Evolutionary conservation across 169 alveolate genomes (phyloP), one percentile per base, ranked within the genome.

Genomic region (Perkinsus olseni): DNA sequence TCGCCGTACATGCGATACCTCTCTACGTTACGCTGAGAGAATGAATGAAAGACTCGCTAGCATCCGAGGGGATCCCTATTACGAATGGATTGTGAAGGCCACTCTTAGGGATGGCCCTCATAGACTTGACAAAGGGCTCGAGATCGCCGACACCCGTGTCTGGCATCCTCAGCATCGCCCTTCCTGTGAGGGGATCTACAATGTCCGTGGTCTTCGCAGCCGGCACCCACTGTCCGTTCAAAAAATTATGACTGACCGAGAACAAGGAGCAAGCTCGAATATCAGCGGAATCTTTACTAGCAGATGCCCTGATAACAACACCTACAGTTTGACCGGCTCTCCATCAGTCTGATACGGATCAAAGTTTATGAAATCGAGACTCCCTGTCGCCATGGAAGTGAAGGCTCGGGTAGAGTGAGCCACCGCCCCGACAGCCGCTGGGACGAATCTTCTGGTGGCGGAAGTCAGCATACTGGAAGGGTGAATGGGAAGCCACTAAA

Each of bases 11-110:
- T 45, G 74, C 95, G 92, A 74, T 94, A 94, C 91, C 95, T 92
- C 45, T 48, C 91, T 45, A 92, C 62, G 92, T 50, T 38, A 28
- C 40, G 91, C 45, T 48, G 50, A 92, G 91, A 24, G 36, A 48
- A 48, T 21, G 37, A 38, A 4, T 38, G n/a, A n/a, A 48, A 40
- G 11, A 36, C 62, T 82, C 93, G 0, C 94, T 74, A 11, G n/a
- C n/a, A n/a, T n/a, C n/a, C n/a, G n/a, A n/a, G n/a, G n/a, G n/a
- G n/a, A n/a, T n/a, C n/a, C n/a, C n/a, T n/a, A n/a, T n/a, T 92
- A 95, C 96, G 90, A 97, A 92, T 20, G 99, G 98, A 90, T 97
- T 97, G 94, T 97, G 99, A 0, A 96, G 96, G 34, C 99, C 99
- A 51, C 96, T 91, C 91, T 94, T 95, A 31, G 98, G 97, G 28